phyloP scores from a whole-genome alignment of 768 basidiomycete genomes.

The Cyclocybe aegerita region DNA sequence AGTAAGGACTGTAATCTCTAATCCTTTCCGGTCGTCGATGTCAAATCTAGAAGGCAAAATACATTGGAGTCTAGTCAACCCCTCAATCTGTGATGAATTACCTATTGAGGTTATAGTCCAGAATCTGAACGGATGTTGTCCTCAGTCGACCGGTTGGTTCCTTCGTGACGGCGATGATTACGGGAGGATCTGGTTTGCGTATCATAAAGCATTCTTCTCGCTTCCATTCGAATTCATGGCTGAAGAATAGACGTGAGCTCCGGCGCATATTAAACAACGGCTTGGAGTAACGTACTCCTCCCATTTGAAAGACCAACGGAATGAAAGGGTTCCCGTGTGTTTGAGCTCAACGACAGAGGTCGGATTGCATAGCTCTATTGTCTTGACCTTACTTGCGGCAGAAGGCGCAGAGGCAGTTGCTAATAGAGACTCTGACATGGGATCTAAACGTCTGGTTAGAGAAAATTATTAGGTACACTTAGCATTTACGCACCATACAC shows the following conservation, averaged over 20 bases:
- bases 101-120: constrained; percentile 87
- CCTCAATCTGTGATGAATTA: constrained; percentile 22
- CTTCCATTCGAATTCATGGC: constrained; percentile 86
- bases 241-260: constrained; percentile 25
- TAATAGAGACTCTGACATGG: constrained; percentile 69
- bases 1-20: constrained; percentile 79
- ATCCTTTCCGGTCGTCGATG: constrained; percentile 80
- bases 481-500: constrained; percentile 55
- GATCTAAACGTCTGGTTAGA: constrained; percentile 46
- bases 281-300: constrained; percentile 62
- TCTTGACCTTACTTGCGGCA: constrained; percentile 70
- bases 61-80: not conserved
- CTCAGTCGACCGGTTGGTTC: constrained; percentile 68
- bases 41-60: constrained; percentile 57
- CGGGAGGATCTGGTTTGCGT: constrained; percentile 85
- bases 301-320: constrained; percentile 81
- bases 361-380: constrained; percentile 75
- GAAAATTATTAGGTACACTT: not conserved
- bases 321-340: constrained; percentile 69
- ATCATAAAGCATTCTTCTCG: constrained; percentile 81
- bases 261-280: not conserved
- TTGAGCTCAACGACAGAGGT: constrained; percentile 68
- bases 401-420: constrained; percentile 65
- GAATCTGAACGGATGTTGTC: constrained; percentile 66
- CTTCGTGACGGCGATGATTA: constrained; percentile 79